phyloP scores from a whole-genome alignment of 2,329 filamentous ascomycete genomes.

The Orbilia quercus region DNA sequence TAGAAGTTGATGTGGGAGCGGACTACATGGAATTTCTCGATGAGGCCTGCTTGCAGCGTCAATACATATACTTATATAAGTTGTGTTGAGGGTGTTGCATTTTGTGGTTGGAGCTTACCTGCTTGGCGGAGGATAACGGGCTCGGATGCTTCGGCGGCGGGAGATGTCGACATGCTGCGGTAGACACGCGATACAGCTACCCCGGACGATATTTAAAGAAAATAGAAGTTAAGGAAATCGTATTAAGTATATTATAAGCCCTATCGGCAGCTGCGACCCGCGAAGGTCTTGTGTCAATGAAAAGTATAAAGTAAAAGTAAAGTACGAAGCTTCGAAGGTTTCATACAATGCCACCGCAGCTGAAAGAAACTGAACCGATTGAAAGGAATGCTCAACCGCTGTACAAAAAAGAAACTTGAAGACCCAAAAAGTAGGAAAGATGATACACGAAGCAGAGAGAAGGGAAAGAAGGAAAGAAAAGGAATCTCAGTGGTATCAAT shows the following conservation, averaged over 20 bases:
- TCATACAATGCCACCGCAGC: neutral
- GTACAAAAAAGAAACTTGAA: slow-evolving; percentile 20
- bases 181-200: neutral
- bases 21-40: slow-evolving; percentile 55
- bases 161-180: neutral
- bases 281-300: neutral
- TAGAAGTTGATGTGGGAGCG: slow-evolving; percentile 55
- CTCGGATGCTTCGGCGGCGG: slow-evolving; percentile 22
- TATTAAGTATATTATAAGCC: slow-evolving; percentile 24
- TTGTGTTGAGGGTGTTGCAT: slow-evolving; percentile 34
- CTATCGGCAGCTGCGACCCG: slow-evolving; percentile 8
- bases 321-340: neutral
- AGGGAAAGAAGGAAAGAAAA: slow-evolving; percentile 3
- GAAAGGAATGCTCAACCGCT: slow-evolving; percentile 36
- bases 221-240: slow-evolving; percentile 6
- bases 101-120: slow-evolving; percentile 21
- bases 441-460: slow-evolving; percentile 17
- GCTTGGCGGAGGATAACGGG: slow-evolving; percentile 39
- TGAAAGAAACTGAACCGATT: slow-evolving; percentile 3
- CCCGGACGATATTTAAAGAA: slow-evolving; percentile 1
- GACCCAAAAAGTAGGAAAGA: no score
- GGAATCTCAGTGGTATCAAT: slow-evolving; percentile 14
- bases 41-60: slow-evolving; percentile 24
- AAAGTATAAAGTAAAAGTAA: no score
- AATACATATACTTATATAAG: slow-evolving; percentile 20